Evolutionary conservation across 1,284 basidiomycete species (phyloP), one percentile per base, ranked within the genome.

Genomic region (Marasmius tenuissimus): DNA sequence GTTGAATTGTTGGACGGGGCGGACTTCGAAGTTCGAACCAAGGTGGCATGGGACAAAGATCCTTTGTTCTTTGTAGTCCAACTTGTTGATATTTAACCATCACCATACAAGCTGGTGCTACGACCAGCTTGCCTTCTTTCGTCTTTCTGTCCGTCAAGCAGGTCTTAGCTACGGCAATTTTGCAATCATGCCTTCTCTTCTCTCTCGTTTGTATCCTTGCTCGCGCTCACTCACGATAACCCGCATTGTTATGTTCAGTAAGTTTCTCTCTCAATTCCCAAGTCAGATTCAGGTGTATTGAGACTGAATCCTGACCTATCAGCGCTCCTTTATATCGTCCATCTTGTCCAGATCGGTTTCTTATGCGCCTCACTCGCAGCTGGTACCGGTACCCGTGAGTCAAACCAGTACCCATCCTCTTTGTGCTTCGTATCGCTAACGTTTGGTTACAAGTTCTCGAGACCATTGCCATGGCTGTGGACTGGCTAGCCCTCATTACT

Each of bases 401-500:
- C 40, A 14, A 12, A 20, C 2, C 3, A 16, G 27, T 27, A 10
- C 4, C 47, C 10, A 48, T 38, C 14, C 37, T 20, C 3, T 27
- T 54, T 35, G 40, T 52, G 1, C 39, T 27, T 10, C 16, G 52
- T 18, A 20, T 37, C 20, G 38, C 40, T 53, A 33, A 40, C 1
- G 39, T 11, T 16, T n/a, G 20, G 10, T 14, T 18, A 37, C 0
- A 18, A 68, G 68, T 67, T 50, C 64, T 66, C 27, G 63, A 65
- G 49, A 57, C 61, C 7, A 57, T 57, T 18, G 63, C 63, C 10
- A 63, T 68, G 54, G 63, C 57, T 18, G 42, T 65, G 14, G 56
- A 49, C 11, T 52, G 64, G 61, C 47, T 67, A 27, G 57, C 61
- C 11, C 47, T 63, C 12, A 63, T 69, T 16, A 55, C 61, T 16